phyloP scores from a whole-genome alignment of 1,284 basidiomycete species.

The Sporisorium scitamineum region DNA sequence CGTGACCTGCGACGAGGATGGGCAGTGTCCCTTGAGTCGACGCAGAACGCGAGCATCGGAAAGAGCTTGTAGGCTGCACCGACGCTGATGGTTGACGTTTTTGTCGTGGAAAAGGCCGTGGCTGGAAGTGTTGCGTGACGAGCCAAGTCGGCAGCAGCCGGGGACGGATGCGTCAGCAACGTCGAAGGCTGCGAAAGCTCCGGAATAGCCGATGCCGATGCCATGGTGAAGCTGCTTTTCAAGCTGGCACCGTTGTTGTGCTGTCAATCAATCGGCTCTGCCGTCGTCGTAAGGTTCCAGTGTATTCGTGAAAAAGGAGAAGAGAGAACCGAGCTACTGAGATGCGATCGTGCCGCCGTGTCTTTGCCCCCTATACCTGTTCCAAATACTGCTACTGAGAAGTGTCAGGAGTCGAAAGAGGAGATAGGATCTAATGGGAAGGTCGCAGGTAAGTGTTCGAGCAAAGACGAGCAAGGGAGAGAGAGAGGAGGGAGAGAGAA shows the following conservation, averaged over 20 bases:
- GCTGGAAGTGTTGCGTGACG: conserved; percentile 37
- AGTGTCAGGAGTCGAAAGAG: not conserved
- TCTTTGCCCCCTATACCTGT: not conserved
- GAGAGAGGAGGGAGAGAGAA: not conserved
- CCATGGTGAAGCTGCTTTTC: conserved; percentile 13
- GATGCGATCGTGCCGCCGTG: not conserved
- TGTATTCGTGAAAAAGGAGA: not conserved
- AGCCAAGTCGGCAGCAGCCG: conserved; percentile 29
- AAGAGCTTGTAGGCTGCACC: conserved; percentile 50
- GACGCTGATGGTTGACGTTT: conserved; percentile 28
- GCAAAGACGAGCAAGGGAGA: not conserved
- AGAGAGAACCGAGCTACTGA: not conserved
- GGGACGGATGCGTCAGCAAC: conserved; percentile 32
- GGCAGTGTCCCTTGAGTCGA: conserved; percentile 43
- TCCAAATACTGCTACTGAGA: not conserved
- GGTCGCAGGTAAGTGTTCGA: not conserved
- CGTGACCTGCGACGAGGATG: conserved; percentile 36
- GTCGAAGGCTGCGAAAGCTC: conserved; percentile 40
- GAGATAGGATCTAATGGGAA: not conserved
- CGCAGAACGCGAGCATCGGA: conserved; percentile 31
- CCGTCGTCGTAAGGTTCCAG: conserved; percentile 2
- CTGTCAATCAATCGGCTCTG: not conserved
- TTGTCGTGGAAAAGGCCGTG: conserved; percentile 25
- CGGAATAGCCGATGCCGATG: conserved; percentile 29
- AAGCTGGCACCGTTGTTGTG: not conserved